Percentiles rank a stretch among this genome's conserved stretches.
Evolutionary conservation across 257 asterid species (phyloP).

Genomic region (Verbena officinalis): DNA sequence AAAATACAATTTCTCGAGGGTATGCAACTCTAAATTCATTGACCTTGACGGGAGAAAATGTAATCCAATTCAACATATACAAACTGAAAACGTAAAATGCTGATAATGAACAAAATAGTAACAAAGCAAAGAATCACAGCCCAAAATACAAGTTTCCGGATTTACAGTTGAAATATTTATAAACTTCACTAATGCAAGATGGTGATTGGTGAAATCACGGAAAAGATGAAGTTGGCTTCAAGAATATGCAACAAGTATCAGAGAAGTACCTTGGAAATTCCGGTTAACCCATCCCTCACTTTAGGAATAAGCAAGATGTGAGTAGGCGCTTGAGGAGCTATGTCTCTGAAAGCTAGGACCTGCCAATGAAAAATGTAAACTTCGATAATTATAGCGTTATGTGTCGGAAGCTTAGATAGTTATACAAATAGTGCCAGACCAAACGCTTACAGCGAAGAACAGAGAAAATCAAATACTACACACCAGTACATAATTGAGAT

Average conservation of each 20-base stretch:
- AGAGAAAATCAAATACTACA: neutral
- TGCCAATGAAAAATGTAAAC: slow-evolving; percentile 31
- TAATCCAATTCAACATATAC: no score
- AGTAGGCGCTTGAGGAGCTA: slow-evolving; percentile 80
- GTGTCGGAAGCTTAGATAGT: neutral
- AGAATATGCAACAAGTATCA: neutral
- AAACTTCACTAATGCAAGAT: no score
- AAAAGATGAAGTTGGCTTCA: slow-evolving; percentile 1
- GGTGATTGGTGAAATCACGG: neutral
- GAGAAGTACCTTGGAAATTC: slow-evolving; percentile 61
- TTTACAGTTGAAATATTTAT: no score
- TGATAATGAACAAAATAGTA: no score
- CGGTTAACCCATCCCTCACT: slow-evolving; percentile 76
- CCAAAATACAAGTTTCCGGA: no score
- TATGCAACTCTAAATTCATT: no score
- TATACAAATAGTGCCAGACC: neutral
- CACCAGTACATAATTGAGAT: neutral
- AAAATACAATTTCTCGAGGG: no score
- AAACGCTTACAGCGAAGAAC: neutral
- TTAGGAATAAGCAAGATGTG: slow-evolving; percentile 87
- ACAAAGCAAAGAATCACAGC: no score
- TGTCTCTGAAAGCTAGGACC: slow-evolving; percentile 97
- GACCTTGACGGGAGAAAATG: no score
- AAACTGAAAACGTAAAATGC: no score
- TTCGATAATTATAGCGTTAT: neutral